Base-by-base conservation (phyloP, 1,284 basidiomycete species). In the Xerocomus amazonicus region DNA sequence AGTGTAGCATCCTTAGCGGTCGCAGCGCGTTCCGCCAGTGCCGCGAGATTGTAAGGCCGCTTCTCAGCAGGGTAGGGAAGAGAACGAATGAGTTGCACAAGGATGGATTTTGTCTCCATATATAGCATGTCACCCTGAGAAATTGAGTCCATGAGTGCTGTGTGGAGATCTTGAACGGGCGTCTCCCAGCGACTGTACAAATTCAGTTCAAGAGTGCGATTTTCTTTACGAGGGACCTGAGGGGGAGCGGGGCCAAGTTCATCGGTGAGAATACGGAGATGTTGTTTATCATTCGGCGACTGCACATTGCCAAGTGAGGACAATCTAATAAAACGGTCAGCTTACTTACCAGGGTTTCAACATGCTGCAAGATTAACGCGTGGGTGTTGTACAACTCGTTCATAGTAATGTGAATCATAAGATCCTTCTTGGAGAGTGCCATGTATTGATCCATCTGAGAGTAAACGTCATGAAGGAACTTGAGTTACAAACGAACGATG, bases 61-160 rank as follows among this genome's bases (percentile, higher is more conserved):
- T 89, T 88, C 48, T 94, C 90, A 6, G 84, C 80, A 2, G 85
- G 76, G 47, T 87, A 80, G 0, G 96, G 96, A 55, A 99, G 84
- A 26, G 95, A 97, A 57, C 97, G 93, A 48, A 99, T 84, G 41
- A 99, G 83, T 68, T 97, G 93, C 34, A 99, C 97, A 66, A 99
- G 96, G 66, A 98, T 97, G 17, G 96, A 97, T 75, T 99, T 99
- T 55, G 97, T 91, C 70, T 99, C 97, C 93, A 99, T 98, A 75
- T 98, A 99, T 19, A 98, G 81, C 81, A 99, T 96, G 72, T 99
- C 97, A 66, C 90, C 93, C 50, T 94, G 93, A 19, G 97, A 98
- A 35, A 99, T 89, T 37, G 93, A 92, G 71, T 95, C 94, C 86
- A 99, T 96, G 57, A 99, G 81, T 1, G 96, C 92, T 17, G 88